Percentiles rank a stretch among this genome's conserved stretches.
Conservation (phyloP, 805 yeast species). For the Lachancea cidri region DNA sequence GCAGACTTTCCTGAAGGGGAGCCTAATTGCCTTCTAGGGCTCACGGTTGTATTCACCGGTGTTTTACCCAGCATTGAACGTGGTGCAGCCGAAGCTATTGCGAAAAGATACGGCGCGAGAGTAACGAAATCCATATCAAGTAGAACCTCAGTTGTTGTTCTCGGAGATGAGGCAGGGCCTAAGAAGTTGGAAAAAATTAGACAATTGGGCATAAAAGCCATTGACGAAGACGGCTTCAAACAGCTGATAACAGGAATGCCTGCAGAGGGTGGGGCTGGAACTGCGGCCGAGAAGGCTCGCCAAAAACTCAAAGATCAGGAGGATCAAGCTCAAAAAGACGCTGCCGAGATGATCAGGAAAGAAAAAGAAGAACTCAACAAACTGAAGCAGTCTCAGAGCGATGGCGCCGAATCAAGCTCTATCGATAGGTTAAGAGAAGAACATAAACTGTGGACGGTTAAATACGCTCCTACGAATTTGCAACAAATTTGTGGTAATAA, state of each 20-base stretch:
- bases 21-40: conserved; percentile 80
- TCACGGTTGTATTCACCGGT: conserved; percentile 93
- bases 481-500: conserved; percentile 90
- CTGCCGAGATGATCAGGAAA: conserved; percentile 42
- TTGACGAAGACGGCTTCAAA: conserved; percentile 81
- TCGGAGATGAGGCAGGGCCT: conserved; percentile 97
- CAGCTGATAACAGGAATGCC: conserved; percentile 77
- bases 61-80: conserved; percentile 75
- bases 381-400: conserved; percentile 21
- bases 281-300: conserved; percentile 65
- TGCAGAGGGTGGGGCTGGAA: conserved; percentile 86
- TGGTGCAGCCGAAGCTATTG: conserved; percentile 65
- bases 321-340: conserved; percentile 46
- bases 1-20: conserved; percentile 71
- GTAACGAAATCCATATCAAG: conserved; percentile 82
- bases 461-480: conserved; percentile 77
- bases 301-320: conserved; percentile 68
- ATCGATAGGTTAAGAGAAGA: conserved; percentile 24
- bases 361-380: conserved; percentile 44
- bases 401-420: conserved; percentile 24
- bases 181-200: conserved; percentile 82
- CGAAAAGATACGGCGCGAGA: conserved; percentile 85
- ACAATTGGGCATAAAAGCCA: conserved; percentile 67
- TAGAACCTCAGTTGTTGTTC: conserved; percentile 80
- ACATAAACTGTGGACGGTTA: conserved; percentile 85